These are phyloP conservation scores for Wickerhamiella musiphila DNA, from an alignment of 805 yeast genomes.

Conservation along the genomic window DNA sequence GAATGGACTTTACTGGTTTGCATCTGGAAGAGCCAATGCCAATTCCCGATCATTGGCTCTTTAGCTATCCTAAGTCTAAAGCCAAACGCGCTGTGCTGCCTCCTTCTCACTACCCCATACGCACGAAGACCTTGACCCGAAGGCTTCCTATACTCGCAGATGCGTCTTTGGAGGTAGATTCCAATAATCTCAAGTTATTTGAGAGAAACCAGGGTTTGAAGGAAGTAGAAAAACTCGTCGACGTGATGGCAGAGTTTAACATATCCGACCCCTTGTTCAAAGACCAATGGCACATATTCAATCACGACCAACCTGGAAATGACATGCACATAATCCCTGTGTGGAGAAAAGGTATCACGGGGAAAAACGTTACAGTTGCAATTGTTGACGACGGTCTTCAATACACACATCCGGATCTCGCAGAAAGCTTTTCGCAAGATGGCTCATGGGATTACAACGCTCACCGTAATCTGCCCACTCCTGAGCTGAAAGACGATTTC, in stretches of 20 bases:
- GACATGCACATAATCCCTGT: constrained; percentile 77
- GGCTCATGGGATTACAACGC: constrained; percentile 94
- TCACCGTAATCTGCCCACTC: constrained; percentile 57
- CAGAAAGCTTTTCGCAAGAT: constrained; percentile 36
- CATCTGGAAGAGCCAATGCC: constrained; percentile 15
- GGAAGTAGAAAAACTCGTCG: no score
- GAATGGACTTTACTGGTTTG: constrained; percentile 10
- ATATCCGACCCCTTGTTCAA: constrained; percentile 73
- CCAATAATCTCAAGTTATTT: no score
- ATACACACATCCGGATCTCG: constrained; percentile 56
- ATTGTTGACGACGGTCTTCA: constrained; percentile 92
- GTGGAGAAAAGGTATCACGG: constrained; percentile 72
- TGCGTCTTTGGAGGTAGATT: not conserved
- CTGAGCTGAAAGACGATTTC: constrained; percentile 62
- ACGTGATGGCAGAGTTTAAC: constrained; percentile 30
- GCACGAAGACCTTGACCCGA: no score
- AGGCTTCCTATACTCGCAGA: constrained; percentile 10
- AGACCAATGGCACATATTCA: constrained; percentile 85
- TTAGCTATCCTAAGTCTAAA: constrained; percentile 7
- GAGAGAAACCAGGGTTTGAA: no score
- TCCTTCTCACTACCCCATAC: no score
- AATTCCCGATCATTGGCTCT: constrained; percentile 15
- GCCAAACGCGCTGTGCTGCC: no score
- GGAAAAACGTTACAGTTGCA: constrained; percentile 69
- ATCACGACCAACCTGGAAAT: constrained; percentile 52